A percentile compares a stretch with the other conserved stretches of the same genome.
Conservation (phyloP, 208 protist species). For the Trichomonas gallinae region DNA sequence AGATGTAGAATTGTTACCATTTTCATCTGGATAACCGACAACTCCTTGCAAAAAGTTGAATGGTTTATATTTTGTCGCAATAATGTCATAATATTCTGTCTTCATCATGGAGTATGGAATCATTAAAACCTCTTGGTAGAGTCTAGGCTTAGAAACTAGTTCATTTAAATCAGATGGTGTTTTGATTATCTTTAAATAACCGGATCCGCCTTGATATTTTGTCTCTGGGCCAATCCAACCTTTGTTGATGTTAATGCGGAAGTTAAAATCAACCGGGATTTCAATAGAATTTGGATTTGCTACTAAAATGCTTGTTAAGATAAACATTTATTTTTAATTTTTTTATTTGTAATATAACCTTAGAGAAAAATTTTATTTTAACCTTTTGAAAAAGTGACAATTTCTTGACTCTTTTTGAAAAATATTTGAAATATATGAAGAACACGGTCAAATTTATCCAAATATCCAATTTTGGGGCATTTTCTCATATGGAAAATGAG, state of each 20-base stretch:
- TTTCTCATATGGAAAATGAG: too few species aligned
- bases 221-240: not conserved
- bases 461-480: too few species aligned
- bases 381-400: too few species aligned
- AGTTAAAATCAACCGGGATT: not conserved
- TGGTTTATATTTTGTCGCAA: not conserved
- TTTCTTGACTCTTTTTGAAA: too few species aligned
- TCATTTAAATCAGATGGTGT: not conserved
- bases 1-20: not conserved
- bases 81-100: too few species aligned
- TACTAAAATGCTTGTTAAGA: not conserved
- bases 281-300: not conserved
- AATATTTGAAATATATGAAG: too few species aligned
- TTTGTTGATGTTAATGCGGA: not conserved
- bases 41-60: not conserved
- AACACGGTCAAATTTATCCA: too few species aligned
- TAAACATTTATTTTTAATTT: not conserved
- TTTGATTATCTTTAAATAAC: not conserved
- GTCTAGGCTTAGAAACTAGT: not conserved
- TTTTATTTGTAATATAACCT: not conserved
- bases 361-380: too few species aligned
- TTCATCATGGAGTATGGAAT: not conserved
- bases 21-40: not conserved
- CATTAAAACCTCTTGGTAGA: not conserved
- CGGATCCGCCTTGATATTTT: not conserved